Base-by-base conservation (phyloP, 192 early-diverging fungal species). In the Thamnidium elegans region DNA sequence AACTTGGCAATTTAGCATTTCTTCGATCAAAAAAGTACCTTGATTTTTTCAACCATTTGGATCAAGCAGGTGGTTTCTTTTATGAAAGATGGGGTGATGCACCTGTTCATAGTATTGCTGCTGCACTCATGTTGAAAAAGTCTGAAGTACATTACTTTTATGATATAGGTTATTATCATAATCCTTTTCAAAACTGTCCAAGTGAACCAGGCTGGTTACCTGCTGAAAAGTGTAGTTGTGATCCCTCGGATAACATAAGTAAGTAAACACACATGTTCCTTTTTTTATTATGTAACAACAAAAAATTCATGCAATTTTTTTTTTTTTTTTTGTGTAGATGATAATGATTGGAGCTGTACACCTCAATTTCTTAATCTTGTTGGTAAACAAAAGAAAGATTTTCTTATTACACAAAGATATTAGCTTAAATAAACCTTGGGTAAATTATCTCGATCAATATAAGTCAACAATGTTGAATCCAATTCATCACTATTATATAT, bases 31-130 rank as follows among this genome's bases (percentile, higher is more conserved):
- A 76, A 42, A 83, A 76, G 34, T 94, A 92, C 68, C 55, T 77
- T 21, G 79, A 84, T 31, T 91, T 81, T 53, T 90, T 90, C 66
- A 74, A 87, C 10, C 75, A 81, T 54, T 70, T 95, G 50, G 93
- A 95, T 60, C 64, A 84, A 39, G 65, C 79, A 2, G 92, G 93
- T 32, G 92, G 93, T 21, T 94, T 93, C 83, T 95, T 90, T 66
- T 95, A 95, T 65, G 92, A 92, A 69, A 74, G 86, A 26, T 90
- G 88, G 88, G 86, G 88, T 0, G 88, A 91, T 72, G 89, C 88
- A 1, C 87, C 89, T 8, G 83, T 89, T 1, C 89, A 90, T 54
- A 79, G 80, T 15, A 83, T 89, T 36, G 85, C 79, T 11, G 89
- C 81, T 6, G 82, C 81, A 5, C 46, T 89, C 46, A 63, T 85